phyloP scores from a whole-genome alignment of 1,284 basidiomycete genomes.

The Microbotryum silenes-acaulis region DNA sequence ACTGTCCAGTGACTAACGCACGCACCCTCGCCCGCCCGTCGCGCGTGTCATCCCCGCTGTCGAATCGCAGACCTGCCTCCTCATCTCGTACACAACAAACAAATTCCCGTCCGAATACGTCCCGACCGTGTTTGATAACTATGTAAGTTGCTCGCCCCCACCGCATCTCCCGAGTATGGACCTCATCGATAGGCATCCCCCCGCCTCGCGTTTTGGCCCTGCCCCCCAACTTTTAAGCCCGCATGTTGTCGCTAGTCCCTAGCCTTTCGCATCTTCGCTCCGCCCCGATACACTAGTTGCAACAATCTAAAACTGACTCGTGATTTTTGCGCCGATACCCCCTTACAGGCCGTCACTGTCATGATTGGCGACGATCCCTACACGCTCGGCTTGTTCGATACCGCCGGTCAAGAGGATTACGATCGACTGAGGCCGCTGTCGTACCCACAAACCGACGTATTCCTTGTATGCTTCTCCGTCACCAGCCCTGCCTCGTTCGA shows the following conservation, averaged over 20 bases:
- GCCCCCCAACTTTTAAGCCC: too few species aligned
- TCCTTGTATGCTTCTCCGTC: constrained; percentile 98
- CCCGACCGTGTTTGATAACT: constrained; percentile 95
- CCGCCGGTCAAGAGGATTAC: constrained; percentile 99
- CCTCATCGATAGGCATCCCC: too few species aligned
- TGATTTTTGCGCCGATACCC: neutral
- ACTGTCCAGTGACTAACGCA: too few species aligned
- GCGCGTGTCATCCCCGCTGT: constrained; percentile 14
- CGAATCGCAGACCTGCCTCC: constrained; percentile 73
- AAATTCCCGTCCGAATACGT: constrained; percentile 72
- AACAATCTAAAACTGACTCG: too few species aligned
- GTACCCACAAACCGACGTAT: constrained; percentile 99
- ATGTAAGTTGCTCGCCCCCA: constrained; percentile 46
- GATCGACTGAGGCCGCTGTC: constrained; percentile 96
- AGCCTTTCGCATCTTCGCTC: too few species aligned
- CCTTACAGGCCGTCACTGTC: constrained; percentile 67
- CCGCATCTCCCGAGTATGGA: too few species aligned
- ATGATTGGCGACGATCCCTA: constrained; percentile 99
- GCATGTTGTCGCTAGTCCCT: too few species aligned
- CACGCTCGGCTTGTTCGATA: constrained; percentile 97
- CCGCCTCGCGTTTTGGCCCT: too few species aligned
- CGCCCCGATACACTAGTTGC: too few species aligned
- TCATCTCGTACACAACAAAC: constrained; percentile 99
- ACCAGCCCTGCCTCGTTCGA: constrained; percentile 98
- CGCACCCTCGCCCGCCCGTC: too few species aligned